Evolutionary conservation across 2,329 filamentous ascomycete species (phyloP).

Genomic region (Xylariaceae sp.): DNA sequence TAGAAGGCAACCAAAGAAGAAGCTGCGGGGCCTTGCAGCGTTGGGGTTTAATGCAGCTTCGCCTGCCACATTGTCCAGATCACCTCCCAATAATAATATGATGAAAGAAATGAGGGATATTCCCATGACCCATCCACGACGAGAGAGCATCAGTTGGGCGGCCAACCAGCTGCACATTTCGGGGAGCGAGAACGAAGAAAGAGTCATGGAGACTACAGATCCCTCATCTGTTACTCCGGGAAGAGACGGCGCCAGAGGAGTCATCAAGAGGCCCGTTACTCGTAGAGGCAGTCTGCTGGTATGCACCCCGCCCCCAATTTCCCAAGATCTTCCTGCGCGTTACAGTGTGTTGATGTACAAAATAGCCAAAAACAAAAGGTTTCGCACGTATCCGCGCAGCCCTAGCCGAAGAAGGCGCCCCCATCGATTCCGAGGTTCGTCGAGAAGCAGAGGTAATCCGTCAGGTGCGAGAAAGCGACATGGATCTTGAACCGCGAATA

Average conservation of each 20-base stretch:
- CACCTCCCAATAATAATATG: slow-evolving; percentile 65
- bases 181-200: slow-evolving; percentile 81
- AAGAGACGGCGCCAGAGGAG: slow-evolving; percentile 70
- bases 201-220: slow-evolving; percentile 57
- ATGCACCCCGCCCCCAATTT: slow-evolving; percentile 47
- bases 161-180: slow-evolving; percentile 87
- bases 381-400: slow-evolving; percentile 93
- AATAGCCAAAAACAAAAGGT: slow-evolving; percentile 92
- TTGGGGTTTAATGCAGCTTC: slow-evolving; percentile 57
- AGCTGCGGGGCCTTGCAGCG: slow-evolving; percentile 53
- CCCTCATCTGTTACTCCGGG: slow-evolving; percentile 51
- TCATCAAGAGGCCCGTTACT: slow-evolving; percentile 83
- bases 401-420: slow-evolving; percentile 84
- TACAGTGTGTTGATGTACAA: slow-evolving; percentile 16
- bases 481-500: slow-evolving; percentile 60
- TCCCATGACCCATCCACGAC: slow-evolving; percentile 60
- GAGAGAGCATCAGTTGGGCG: slow-evolving; percentile 90
- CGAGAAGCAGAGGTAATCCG: slow-evolving; percentile 95
- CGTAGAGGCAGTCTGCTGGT: slow-evolving; percentile 88
- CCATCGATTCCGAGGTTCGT: slow-evolving; percentile 85
- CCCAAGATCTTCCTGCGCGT: background rate
- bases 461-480: slow-evolving; percentile 90
- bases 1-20: slow-evolving; percentile 69
- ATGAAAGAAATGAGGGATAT: slow-evolving; percentile 48
- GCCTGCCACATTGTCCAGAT: slow-evolving; percentile 65